Percentiles rank a stretch among this genome's conserved stretches.
These are phyloP conservation scores for Saturnispora silvae DNA, from an alignment of 805 yeast genomes.

Conservation along the genomic window DNA sequence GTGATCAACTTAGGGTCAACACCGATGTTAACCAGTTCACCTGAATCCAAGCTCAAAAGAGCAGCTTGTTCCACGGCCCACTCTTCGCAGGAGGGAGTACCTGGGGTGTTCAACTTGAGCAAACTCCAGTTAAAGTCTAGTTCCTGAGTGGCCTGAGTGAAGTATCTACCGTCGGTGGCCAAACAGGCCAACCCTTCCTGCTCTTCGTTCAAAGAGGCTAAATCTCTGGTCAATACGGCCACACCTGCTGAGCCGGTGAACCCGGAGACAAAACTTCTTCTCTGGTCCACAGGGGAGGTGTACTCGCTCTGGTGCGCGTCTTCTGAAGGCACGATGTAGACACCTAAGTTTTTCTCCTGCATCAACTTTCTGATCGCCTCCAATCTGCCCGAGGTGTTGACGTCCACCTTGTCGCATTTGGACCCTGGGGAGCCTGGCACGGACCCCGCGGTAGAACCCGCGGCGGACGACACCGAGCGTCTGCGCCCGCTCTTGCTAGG, in stretches of 20 bases:
- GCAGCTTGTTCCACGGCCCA: slow-evolving; percentile 45
- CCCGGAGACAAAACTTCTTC: slow-evolving; percentile 46
- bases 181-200: slow-evolving; percentile 49
- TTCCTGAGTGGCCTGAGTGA: slow-evolving; percentile 47
- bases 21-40: slow-evolving; percentile 25
- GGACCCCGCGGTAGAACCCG: too few relatives aligned
- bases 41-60: slow-evolving; percentile 38
- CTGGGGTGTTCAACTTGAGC: slow-evolving; percentile 40
- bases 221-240: slow-evolving; percentile 46
- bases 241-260: slow-evolving; percentile 55
- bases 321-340: slow-evolving; percentile 55
- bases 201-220: slow-evolving; percentile 36
- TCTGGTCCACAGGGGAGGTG: slow-evolving; percentile 42
- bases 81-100: slow-evolving; percentile 46
- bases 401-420: slow-evolving; percentile 20
- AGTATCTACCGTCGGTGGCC: slow-evolving; percentile 53
- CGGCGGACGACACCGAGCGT: slow-evolving; percentile 4
- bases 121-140: slow-evolving; percentile 51
- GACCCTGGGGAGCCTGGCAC: slow-evolving; percentile 7
- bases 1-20: slow-evolving; percentile 43
- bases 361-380: slow-evolving; percentile 51
- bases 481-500: slow-evolving; percentile 1
- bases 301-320: slow-evolving; percentile 60
- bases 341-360: slow-evolving; percentile 48
- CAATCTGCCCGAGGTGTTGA: slow-evolving; percentile 53